Evolutionary conservation across 2,329 filamentous ascomycete species (phyloP), one percentile per base, ranked within the genome.

Genomic region (Fusarium brachygibbosum): DNA sequence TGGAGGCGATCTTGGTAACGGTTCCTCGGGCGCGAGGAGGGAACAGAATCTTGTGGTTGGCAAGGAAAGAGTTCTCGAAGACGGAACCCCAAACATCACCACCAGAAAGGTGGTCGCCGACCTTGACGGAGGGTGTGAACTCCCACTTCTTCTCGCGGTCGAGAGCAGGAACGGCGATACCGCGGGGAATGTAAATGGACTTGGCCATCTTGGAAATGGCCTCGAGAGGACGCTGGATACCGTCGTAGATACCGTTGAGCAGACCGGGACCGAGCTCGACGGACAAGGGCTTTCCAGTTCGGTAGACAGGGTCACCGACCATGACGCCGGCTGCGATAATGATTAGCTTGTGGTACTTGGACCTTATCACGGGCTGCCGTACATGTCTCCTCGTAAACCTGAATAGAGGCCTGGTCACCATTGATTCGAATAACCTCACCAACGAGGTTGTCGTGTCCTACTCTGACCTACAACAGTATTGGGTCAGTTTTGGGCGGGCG

Each of bases 301-400:
- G 89, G 66, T 84, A 77, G 73, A 99, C 96, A 51, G 96, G 96
- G 79, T 99, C 96, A 78, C 96, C 96, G 72, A 99, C 94, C 74
- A 90, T 97, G 73, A 99, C 91, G 83, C 96, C 96, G 80, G 95
- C 96, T 94, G 74, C 21, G 48, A 46, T 38, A n/a, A 52, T 66
- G 60, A 67, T 75, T 63, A 73, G 62, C 49, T 60, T 55, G 38
- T 42, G 35, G 25, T 40, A 49, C 45, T 57, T 40, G 48, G 17
- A 58, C 45, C 35, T 58, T 19, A 42, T 55, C 41, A 29, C 37
- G 28, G 51, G 50, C 32, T 17, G 67, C 71, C 87, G 67, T 87
- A 97, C 94, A 93, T 74, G 96, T 99, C 84, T 99, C 96, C 82
- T 99, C 96, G 85, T 99, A 99, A 73, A 99, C 96, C 84, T 99